These are phyloP conservation scores for Aphanocladium album DNA, from an alignment of 2,329 filamentous ascomycete species.

Conservation along the genomic window DNA sequence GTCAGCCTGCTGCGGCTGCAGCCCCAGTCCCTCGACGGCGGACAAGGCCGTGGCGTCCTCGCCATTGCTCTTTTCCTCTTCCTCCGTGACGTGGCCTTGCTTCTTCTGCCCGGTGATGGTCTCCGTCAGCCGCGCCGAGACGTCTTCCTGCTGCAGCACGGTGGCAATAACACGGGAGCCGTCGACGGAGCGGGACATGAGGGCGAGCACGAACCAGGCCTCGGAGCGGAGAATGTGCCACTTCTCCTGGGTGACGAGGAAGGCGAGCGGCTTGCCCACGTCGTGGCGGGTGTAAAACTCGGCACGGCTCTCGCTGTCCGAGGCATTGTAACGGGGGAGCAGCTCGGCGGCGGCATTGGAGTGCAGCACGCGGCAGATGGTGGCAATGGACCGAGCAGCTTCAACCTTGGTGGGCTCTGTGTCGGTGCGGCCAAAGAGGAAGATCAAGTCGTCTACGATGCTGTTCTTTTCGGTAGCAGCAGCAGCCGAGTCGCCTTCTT, in stretches of 20 bases:
- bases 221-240: conserved; percentile 57
- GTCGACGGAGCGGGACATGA: conserved; percentile 49
- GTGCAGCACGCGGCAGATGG: conserved; percentile 52
- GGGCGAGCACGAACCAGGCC: conserved; percentile 57
- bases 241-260: conserved; percentile 51
- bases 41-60: conserved; percentile 16
- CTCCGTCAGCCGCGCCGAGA: conserved; percentile 40
- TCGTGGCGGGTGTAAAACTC: conserved; percentile 44
- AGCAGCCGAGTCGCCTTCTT: background rate
- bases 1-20: conserved; percentile 45
- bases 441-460: conserved; percentile 32
- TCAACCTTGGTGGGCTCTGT: conserved; percentile 54
- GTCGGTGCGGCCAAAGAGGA: conserved; percentile 34
- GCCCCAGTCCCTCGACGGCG: conserved; percentile 30
- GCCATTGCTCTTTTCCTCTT: conserved; percentile 16
- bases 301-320: conserved; percentile 21
- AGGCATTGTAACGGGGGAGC: conserved; percentile 21
- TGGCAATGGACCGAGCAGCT: conserved; percentile 48
- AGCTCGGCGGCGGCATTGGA: conserved; percentile 28
- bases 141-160: conserved; percentile 38
- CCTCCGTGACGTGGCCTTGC: background rate
- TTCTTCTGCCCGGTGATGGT: conserved; percentile 41
- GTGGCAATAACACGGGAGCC: conserved; percentile 43
- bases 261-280: conserved; percentile 40
- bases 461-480: conserved; percentile 21